phyloP scores from a whole-genome alignment of 2,329 filamentous ascomycete species.

The Aspergillus proliferans region DNA sequence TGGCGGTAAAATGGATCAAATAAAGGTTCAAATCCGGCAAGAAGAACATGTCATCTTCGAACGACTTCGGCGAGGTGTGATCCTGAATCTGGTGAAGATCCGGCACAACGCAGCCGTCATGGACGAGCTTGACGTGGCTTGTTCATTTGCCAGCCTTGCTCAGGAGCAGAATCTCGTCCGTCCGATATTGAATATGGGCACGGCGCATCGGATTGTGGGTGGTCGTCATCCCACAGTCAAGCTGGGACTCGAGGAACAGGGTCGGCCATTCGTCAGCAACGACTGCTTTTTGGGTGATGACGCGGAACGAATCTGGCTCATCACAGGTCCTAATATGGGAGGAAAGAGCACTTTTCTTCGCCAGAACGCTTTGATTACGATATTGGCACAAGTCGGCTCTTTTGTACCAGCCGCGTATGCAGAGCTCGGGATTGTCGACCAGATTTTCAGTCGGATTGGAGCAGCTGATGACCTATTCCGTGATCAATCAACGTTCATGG shows the following conservation, averaged over 20 bases:
- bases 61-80: constrained; percentile 65
- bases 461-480: constrained; percentile 92
- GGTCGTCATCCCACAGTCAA: constrained; percentile 93
- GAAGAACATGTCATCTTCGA: constrained; percentile 81
- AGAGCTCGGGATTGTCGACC: constrained; percentile 85
- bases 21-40: constrained; percentile 67
- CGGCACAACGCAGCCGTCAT: constrained; percentile 85
- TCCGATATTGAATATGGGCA: constrained; percentile 62
- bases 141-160: constrained; percentile 76
- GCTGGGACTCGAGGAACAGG: constrained; percentile 69
- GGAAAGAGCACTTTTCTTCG: constrained; percentile 94
- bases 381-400: constrained; percentile 85
- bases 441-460: constrained; percentile 87
- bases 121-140: constrained; percentile 86
- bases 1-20: constrained; percentile 71
- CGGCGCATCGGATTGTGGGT: constrained; percentile 68
- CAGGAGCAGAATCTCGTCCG: constrained; percentile 66
- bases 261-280: constrained; percentile 75
- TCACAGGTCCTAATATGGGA: constrained; percentile 92
- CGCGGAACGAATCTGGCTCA: constrained; percentile 62
- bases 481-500: constrained; percentile 98
- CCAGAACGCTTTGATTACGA: constrained; percentile 89
- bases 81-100: constrained; percentile 75
- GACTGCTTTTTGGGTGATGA: constrained; percentile 78
- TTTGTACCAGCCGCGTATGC: constrained; percentile 88